Evolutionary conservation across 805 yeast genomes (phyloP), one percentile per base, ranked within the genome.

Genomic region (Myxozyma mucilagina): DNA sequence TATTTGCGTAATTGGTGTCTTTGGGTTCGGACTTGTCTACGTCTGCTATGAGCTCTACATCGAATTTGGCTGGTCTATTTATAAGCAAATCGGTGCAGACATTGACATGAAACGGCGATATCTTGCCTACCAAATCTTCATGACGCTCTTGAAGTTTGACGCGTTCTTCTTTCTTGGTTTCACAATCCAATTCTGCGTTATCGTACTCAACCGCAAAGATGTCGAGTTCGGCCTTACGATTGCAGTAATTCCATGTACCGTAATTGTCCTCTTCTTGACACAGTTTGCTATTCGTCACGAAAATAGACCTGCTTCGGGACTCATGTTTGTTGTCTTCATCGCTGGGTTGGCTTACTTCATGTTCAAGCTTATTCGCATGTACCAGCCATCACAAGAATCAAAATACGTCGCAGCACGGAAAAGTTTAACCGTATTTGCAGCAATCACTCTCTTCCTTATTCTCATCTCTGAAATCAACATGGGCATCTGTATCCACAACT

Each of bases 91-190:
- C 50, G 84, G 84, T 4, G 83, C 81, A 3, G 80, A 79, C 63
- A 61, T 76, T n/a, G 68, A 68, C 18, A 73, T 79, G 67, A 73
- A 75, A 62, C 68, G 73, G 7, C 70, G 78, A 65, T 79, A 76
- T 64, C 68, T 69, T 29, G 49, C 70, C 13, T 76, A 75, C 67
- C 80, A 79, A 67, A 68, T 80, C 55, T 80, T 79, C 69, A 68
- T 75, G 47, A 67, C 76, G 14, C 67, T 78, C 41, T 67, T 78
- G 34, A 73, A 76, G 55, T 76, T 77, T 52, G 80, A 78, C 62
- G 74, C 78, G 47, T 81, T 80, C 74, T 81, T 80, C 71, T 80
- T 81, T 61, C 68, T 80, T 29, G 84, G 81, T 1, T 80, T 80
- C 70, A 79, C 83, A 1, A 72, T 80, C 34, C 84, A 81, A 66